Base-by-base conservation (phyloP, 2,329 filamentous ascomycete genomes). In the Hypoxylon sp. region DNA sequence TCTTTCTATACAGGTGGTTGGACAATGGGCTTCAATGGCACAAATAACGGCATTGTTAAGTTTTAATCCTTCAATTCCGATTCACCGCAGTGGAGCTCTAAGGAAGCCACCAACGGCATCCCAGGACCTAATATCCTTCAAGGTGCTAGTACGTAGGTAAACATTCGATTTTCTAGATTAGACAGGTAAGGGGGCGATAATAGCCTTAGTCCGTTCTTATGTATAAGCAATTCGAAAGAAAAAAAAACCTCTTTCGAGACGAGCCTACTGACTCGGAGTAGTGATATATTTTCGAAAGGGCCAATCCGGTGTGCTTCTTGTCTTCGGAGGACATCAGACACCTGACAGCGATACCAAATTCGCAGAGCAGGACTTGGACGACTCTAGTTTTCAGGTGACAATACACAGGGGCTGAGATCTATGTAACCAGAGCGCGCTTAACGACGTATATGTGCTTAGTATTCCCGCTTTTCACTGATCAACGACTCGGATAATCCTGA, bases 361-460 rank as follows among this genome's bases (percentile, higher is more conserved):
- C n/a, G 11, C 43, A 2, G 52, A 9, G 9, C 55, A 21, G 48
- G 32, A 43, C n/a, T 72, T 68, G 3, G 70, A 71, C 17, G 68
- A 72, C 48, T 72, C 70, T 10, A 71, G 70, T 60, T 72, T 72
- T 50, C 70, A 72, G 50, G 61, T 71, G 17, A 72, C 70, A 9
- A 66, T 72, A 2, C 66, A 71, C 13, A 66, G 58, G 6, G 68
- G 66, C 7, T 66, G 60, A 57, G 70, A 71, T 25, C 36, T 55
- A 21, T 13, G 64, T 1, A 21, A 19, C 2, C 36, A 30, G 6
- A 45, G 30, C 3, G 57, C 64, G 7, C 63, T 69, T 19, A 70
- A 70, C 30, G 68, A 72, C 45, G 66, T 72, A 17, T 72, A 69
- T 11, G 70, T 72, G 32, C 46, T 72, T 14, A 71, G 68, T 30